A percentile compares a stretch with the other conserved stretches of the same genome.
These are phyloP conservation scores for Boletellus ananiceps DNA, from an alignment of 768 basidiomycete species.

Conservation along the genomic window DNA sequence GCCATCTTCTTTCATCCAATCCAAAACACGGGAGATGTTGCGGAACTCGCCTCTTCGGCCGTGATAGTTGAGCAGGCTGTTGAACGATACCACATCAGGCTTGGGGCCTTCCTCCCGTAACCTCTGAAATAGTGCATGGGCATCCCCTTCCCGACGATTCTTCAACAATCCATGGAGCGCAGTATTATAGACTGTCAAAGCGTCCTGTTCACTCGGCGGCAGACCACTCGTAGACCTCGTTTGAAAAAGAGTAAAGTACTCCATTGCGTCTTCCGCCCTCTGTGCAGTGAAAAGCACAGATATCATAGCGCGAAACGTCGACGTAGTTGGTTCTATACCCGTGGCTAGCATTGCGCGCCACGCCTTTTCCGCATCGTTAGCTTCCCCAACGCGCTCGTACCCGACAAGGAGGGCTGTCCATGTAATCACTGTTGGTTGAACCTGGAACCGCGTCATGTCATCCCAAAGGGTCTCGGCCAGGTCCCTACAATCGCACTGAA, in stretches of 20 bases:
- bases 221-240: constrained; percentile 8
- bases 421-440: constrained; percentile 49
- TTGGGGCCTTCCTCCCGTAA: constrained; percentile 51
- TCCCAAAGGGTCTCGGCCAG: constrained; percentile 64
- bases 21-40: constrained; percentile 53
- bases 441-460: constrained; percentile 49
- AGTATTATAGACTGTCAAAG: constrained; percentile 64
- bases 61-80: constrained; percentile 72
- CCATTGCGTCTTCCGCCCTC: constrained; percentile 47
- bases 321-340: constrained; percentile 53
- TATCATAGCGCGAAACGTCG: constrained; percentile 69
- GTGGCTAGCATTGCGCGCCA: constrained; percentile 64
- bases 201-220: constrained; percentile 27
- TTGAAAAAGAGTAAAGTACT: constrained; percentile 49
- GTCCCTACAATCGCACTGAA: constrained; percentile 50
- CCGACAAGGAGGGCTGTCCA: constrained; percentile 74
- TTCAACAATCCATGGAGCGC: constrained; percentile 63
- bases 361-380: constrained; percentile 48
- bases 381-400: constrained; percentile 48
- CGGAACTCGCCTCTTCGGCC: constrained; percentile 60
- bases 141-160: constrained; percentile 37
- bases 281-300: constrained; percentile 52
- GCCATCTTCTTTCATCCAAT: constrained; percentile 47
- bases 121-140: constrained; percentile 37
- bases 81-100: constrained; percentile 74